Evolutionary conservation across 75 land plant genomes (phyloP), one percentile per base, ranked within the genome.

Genomic region (Pinus taeda): DNA sequence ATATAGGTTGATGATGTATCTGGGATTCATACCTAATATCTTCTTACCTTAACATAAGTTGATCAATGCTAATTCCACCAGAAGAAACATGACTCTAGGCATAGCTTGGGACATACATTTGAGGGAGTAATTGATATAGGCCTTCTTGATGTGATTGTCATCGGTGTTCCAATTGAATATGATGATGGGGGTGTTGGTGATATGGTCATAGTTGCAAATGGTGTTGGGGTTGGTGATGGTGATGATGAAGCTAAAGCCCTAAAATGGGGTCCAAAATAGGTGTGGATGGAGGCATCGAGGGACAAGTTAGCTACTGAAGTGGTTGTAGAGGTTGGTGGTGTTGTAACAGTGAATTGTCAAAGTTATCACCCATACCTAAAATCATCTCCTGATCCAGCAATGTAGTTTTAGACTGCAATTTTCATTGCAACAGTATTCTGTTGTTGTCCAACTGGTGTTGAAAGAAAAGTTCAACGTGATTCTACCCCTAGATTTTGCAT

Each of bases 211-310:
- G 45, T 73, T 82, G 83, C 33, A 59, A 69, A 73, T 66, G 57
- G 21, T 80, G 80, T 56, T 82, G 80, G 4, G 76, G 62, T 77
- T 83, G 83, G 15, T 80, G 82, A 45, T 79, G 83, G 72, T 30
- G 88, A 24, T 86, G 89, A 69, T 90, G 93, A 36, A 86, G 84
- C 85, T 93, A 88, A 42, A 84, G 77, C 22, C 84, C 79, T 77
- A 85, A 63, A 15, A 90, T 77, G 66, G 92, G 88, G 30, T 95
- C 95, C 37, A 90, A 11, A 45, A 82, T 84, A 30, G 71, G 55
- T 58, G 78, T 73, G 9, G 85, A 81, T 15, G 77, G 83, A 26
- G 86, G 83, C 55, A 59, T 22, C 0, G 88, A 62, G 20, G 75
- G 80, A 61, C 71, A 67, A 18, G 76, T 59, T 58, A 76, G 63